These are phyloP conservation scores for Paraconiothyrium brasiliense DNA, from an alignment of 2,329 filamentous ascomycete genomes.

Conservation along the genomic window DNA sequence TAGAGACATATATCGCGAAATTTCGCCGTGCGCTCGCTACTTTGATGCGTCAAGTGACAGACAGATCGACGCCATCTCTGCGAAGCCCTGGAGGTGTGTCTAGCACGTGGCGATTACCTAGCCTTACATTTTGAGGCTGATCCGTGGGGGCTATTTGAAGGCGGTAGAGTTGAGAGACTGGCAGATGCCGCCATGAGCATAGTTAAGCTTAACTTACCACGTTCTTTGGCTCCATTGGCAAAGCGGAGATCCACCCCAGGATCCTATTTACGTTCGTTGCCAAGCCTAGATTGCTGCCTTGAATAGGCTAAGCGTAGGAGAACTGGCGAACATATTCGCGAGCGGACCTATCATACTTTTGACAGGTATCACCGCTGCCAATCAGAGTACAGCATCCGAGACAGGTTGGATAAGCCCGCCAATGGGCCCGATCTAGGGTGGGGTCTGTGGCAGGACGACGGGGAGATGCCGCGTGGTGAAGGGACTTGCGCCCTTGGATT, in stretches of 20 bases:
- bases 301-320: conserved; percentile 3
- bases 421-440: background rate
- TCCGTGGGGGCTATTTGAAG: background rate
- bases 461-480: background rate
- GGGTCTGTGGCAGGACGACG: background rate
- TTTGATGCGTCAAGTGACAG: too few relatives aligned
- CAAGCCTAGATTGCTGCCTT: background rate
- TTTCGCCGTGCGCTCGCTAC: too few relatives aligned
- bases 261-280: background rate
- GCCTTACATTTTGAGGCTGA: background rate
- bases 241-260: background rate
- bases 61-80: too few relatives aligned
- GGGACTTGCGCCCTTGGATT: conserved; percentile 1
- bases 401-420: background rate
- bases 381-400: background rate
- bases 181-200: background rate
- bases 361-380: background rate
- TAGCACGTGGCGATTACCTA: background rate
- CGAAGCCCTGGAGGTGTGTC: too few relatives aligned
- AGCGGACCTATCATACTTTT: background rate
- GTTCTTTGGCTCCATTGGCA: background rate
- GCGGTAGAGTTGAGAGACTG: background rate
- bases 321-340: background rate
- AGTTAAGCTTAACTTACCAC: conserved; percentile 2
- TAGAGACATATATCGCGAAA: too few relatives aligned